A percentile compares a stretch with the other conserved stretches of the same genome.
Evolutionary conservation across 441 rosid species (phyloP).

Genomic region (Bruguiera hainesii): DNA sequence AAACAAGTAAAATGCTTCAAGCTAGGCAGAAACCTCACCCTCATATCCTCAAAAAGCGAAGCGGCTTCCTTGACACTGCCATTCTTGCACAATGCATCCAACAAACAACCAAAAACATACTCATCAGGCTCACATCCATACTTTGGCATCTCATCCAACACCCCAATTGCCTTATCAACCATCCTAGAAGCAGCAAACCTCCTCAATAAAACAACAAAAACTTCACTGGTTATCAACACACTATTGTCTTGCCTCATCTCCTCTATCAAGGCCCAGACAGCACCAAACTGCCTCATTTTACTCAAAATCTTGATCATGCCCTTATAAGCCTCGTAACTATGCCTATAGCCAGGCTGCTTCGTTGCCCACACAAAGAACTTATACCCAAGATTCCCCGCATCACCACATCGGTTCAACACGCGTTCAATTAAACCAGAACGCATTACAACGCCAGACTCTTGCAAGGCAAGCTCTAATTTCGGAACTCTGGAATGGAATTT

Average conservation of each 20-base stretch:
- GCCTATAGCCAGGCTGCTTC: slow-evolving; percentile 65
- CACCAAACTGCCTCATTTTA: slow-evolving; percentile 88
- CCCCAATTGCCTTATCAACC: slow-evolving; percentile 78
- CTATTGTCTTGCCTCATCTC: slow-evolving; percentile 70
- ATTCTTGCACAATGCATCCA: slow-evolving; percentile 84
- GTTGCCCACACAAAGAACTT: slow-evolving; percentile 72
- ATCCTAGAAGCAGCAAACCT: slow-evolving; percentile 81
- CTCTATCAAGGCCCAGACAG: slow-evolving; percentile 81
- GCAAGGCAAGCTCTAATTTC: slow-evolving; percentile 69
- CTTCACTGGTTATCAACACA: slow-evolving; percentile 56
- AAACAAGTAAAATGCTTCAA: slow-evolving; percentile 68
- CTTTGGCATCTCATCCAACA: slow-evolving; percentile 87
- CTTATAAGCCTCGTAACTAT: slow-evolving; percentile 68
- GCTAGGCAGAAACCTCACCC: slow-evolving; percentile 47
- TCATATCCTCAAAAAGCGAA: slow-evolving; percentile 67
- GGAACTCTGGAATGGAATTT: slow-evolving; percentile 69
- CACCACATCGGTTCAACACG: slow-evolving; percentile 76
- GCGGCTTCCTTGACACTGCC: slow-evolving; percentile 83
- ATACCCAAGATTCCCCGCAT: slow-evolving; percentile 79
- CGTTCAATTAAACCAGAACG: slow-evolving; percentile 61
- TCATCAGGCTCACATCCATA: slow-evolving; percentile 80
- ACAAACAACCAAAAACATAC: slow-evolving; percentile 61
- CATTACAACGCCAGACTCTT: slow-evolving; percentile 56
- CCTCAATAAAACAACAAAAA: slow-evolving; percentile 72
- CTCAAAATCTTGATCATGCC: slow-evolving; percentile 71